A percentile compares a stretch with the other conserved stretches of the same genome.
These are phyloP conservation scores for Colletotrichum cereale DNA, from an alignment of 2,329 filamentous ascomycete genomes.

Conservation along the genomic window DNA sequence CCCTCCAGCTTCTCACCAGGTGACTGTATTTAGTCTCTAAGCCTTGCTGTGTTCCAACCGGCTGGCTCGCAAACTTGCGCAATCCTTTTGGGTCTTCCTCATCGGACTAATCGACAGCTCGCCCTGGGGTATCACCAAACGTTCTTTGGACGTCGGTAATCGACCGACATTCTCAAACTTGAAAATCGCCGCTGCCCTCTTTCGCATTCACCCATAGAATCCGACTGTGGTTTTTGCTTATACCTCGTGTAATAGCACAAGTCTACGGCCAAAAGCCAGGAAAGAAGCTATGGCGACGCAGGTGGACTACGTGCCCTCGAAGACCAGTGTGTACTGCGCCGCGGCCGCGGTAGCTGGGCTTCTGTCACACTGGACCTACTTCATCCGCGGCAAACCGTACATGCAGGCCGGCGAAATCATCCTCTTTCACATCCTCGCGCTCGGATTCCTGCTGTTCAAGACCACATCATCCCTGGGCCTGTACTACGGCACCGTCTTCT, in stretches of 20 bases:
- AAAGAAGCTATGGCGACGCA: background rate
- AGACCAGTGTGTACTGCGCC: slow-evolving; percentile 6
- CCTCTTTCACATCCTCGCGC: slow-evolving; percentile 6
- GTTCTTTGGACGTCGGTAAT: no score
- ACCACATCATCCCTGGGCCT: slow-evolving; percentile 1
- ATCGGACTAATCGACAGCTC: no score
- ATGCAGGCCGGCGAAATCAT: slow-evolving; percentile 6
- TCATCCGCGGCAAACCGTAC: slow-evolving; percentile 20
- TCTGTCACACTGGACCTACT: slow-evolving; percentile 36
- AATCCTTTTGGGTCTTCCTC: no score
- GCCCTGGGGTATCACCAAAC: no score
- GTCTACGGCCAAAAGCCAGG: background rate
- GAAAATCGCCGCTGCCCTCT: no score
- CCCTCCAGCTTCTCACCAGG: no score
- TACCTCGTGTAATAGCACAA: background rate
- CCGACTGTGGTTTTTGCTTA: no score
- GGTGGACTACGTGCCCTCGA: background rate
- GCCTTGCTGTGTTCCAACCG: no score
- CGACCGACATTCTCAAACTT: no score
- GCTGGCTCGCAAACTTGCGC: background rate
- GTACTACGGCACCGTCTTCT: background rate
- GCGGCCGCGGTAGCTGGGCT: slow-evolving; percentile 26
- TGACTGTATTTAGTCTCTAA: no score
- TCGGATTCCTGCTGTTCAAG: slow-evolving; percentile 10
- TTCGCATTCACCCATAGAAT: no score